phyloP scores from a whole-genome alignment of 177 flowering plant genomes.

The Vitis hybrid region DNA sequence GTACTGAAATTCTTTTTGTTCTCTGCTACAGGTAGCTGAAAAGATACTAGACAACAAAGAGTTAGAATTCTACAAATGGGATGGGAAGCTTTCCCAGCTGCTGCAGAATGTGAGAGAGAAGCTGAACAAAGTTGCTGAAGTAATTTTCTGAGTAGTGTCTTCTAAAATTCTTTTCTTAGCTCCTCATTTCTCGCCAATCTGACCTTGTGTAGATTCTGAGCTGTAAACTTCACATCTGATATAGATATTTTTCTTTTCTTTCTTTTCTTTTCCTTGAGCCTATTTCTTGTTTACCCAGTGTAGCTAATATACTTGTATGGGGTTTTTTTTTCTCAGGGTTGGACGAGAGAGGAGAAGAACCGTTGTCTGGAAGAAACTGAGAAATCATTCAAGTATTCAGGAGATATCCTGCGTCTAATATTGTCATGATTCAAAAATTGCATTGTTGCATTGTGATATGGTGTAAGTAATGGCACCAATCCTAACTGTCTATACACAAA shows the following conservation, averaged over 20 bases:
- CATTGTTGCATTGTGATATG: background rate
- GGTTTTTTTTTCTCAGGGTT: conserved; percentile 43
- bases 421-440: conserved; percentile 43
- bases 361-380: conserved; percentile 95
- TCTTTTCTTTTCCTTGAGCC: background rate
- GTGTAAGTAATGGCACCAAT: conserved; percentile 5
- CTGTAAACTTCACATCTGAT: too few species aligned
- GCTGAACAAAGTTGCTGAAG: conserved; percentile 86
- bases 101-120: conserved; percentile 86
- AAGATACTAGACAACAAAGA: conserved; percentile 71
- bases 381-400: conserved; percentile 82
- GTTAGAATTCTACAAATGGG: conserved; percentile 96
- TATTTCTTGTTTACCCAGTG: background rate
- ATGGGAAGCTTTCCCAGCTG: conserved; percentile 76
- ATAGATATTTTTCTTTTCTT: background rate
- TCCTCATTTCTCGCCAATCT: background rate
- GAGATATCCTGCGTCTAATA: conserved; percentile 79
- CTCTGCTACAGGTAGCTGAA: conserved; percentile 64
- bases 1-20: background rate
- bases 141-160: conserved; percentile 22
- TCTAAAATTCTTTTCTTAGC: background rate
- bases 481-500: conserved; percentile 1
- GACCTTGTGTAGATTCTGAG: too few species aligned
- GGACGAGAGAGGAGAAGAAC: conserved; percentile 94
- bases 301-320: background rate